Base-by-base conservation (phyloP, 768 basidiomycete species). In the Termitomyces sp. region DNA sequence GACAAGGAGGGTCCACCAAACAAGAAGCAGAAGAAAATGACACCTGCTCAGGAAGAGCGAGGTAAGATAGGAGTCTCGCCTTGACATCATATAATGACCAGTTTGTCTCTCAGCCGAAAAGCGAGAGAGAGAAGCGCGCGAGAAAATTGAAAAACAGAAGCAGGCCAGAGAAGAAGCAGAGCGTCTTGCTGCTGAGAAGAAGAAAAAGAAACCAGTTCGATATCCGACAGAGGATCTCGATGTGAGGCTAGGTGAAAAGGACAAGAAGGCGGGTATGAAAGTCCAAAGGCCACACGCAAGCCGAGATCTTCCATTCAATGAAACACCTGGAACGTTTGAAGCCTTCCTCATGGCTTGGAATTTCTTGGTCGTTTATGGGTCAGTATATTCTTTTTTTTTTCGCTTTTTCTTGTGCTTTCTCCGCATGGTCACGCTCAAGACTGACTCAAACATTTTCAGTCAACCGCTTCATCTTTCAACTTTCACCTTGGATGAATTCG, bases 181-280 rank as follows among this genome's bases (percentile, higher is more conserved):
- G 50, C 79, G 82, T 43, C 73, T 86, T 26, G 85, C 84, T 24
- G 81, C 84, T 6, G 87, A 90, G 66, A 88, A 86, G 73, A 88
- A 90, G 69, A 92, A 91, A 75, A 93, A 90, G 74, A 93, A 89
- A 63, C 87, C 91, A 1, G 71, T 95, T 60, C 89, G 93, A 48
- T 97, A 96, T 68, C 93, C 93, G 0, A 93, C 92, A 1, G 93
- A 97, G 70, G 93, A 96, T 69, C 75, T 96, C 44, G 92, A 94
- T 66, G 83, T 96, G 57, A 79, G 79, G 54, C 68, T 93, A 49
- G 76, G 83, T 26, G 89, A 92, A 47, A 90, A 87, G 68, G 92
- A 94, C 68, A 90, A 84, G 71, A 89, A 87, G 64, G 83, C 85
- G 3, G 90, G 92, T 7, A 77, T 82, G 70, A 84, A 79, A 61